Conservation (phyloP, 2,329 filamentous ascomycete species). For the Alternaria novae-zelandiae region DNA sequence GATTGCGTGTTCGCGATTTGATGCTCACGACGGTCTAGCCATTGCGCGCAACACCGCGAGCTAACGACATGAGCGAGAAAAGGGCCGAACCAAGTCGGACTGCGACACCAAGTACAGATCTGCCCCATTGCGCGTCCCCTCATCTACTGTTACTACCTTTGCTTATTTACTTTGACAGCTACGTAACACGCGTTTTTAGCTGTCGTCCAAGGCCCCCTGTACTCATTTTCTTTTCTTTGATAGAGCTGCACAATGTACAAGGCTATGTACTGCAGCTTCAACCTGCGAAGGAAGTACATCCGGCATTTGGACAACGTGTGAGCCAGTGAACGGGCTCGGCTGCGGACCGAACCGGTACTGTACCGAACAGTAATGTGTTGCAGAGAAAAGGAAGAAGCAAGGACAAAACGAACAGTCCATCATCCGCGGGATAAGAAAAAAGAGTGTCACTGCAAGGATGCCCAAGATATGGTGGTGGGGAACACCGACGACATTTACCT, state of each 20-base stretch:
- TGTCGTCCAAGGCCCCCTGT: neutral
- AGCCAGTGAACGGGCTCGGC: neutral
- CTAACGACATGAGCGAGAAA: neutral
- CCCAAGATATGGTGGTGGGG: neutral
- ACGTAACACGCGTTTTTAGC: neutral
- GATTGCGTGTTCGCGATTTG: neutral
- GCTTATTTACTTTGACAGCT: neutral
- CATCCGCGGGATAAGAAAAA: neutral
- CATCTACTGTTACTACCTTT: neutral
- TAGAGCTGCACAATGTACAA: neutral
- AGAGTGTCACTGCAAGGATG: neutral
- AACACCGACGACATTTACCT: neutral
- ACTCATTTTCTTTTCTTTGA: neutral
- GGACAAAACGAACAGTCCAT: neutral
- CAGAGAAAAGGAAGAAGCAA: neutral
- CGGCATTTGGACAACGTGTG: neutral
- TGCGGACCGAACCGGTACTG: neutral
- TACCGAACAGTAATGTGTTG: neutral
- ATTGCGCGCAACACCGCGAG: neutral
- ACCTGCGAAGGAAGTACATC: neutral
- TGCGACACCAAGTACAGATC: neutral
- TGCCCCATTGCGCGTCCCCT: neutral
- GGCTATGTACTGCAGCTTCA: neutral
- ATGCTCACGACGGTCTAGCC: neutral
- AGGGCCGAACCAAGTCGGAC: neutral